Evolutionary conservation across 768 basidiomycete genomes (phyloP).

Genomic region (Panaeolus cyanescens): DNA sequence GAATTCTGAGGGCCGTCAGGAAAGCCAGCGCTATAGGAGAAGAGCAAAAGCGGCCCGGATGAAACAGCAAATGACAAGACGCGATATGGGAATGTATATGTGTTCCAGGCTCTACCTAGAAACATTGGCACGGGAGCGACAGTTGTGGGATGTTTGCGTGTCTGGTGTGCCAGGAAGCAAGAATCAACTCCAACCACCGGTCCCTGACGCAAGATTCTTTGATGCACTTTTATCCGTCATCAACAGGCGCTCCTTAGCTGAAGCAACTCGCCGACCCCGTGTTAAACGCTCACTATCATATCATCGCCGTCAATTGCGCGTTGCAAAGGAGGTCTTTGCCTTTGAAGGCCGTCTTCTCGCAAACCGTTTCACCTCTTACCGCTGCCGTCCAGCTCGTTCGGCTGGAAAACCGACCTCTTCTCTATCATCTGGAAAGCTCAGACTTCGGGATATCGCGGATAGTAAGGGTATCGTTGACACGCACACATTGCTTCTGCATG

Average conservation of each 20-base stretch:
- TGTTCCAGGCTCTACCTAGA: slow-evolving; percentile 3
- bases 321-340: not conserved
- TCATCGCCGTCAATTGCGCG: not conserved
- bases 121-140: slow-evolving; percentile 4
- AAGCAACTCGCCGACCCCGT: not conserved
- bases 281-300: not conserved
- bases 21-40: not conserved
- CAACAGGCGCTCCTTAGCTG: slow-evolving; percentile 11
- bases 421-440: not conserved
- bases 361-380: not conserved
- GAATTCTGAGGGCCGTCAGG: not conserved
- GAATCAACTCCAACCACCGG: slow-evolving; percentile 32
- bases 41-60: not conserved
- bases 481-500: not conserved
- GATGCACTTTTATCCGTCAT: slow-evolving; percentile 58
- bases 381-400: not conserved
- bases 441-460: not conserved
- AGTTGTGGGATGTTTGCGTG: slow-evolving; percentile 1
- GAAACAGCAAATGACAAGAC: not conserved
- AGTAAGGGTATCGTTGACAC: not conserved
- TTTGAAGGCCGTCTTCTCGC: not conserved
- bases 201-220: slow-evolving; percentile 68
- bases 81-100: slow-evolving; percentile 3
- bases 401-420: not conserved
- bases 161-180: slow-evolving; percentile 11